Evolutionary conservation across 129 eudicot genomes (phyloP), one percentile per base, ranked within the genome.

Genomic region (Cynara cardunculus): DNA sequence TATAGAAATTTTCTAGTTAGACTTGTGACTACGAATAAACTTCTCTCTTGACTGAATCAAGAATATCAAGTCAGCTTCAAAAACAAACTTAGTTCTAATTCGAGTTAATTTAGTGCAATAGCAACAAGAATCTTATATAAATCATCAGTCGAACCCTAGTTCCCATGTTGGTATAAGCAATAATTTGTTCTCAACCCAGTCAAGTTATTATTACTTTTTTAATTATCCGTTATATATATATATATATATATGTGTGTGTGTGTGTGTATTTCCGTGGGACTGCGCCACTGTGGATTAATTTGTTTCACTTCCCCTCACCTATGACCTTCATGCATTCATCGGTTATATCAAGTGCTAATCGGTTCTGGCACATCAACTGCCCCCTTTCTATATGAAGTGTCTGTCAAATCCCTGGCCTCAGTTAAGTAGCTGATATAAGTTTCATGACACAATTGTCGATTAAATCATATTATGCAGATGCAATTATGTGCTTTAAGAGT

Each of bases 51-150:
- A 44, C 68, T 2, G 22, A 66, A 65, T 21, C 25, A 21, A 30
- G 61, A 79, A 69, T 69, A 27, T 69, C 25, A 79, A 70, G 71
- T 35, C 62, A 56, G 35, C 16, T 41, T 41, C 53, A 39, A 39
- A 39, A 10, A 39, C 49, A 39, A 39, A 39, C 1, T 39, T 39
- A 53, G 64, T 80, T 72, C 73, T 72, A 64, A 37, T 61, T 64
- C 7, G 22, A 56, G 32, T 72, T 46, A 28, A 25, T 18, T 12
- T 35, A 59, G 13, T 25, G 39, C 27, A 70, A 32, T 53, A 49
- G 71, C 24, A 31, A 79, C 59, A 72, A 80, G 72, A 72, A 72
- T 25, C 78, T 32, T 56, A 80, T 69, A 21, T 31, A 69, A 69
- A 44, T 53, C 28, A 26, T 46, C 62, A 59, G 70, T 59, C 30